Evolutionary conservation across 2,329 filamentous ascomycete species (phyloP).

Genomic region (Coniochaeta ligniaria): DNA sequence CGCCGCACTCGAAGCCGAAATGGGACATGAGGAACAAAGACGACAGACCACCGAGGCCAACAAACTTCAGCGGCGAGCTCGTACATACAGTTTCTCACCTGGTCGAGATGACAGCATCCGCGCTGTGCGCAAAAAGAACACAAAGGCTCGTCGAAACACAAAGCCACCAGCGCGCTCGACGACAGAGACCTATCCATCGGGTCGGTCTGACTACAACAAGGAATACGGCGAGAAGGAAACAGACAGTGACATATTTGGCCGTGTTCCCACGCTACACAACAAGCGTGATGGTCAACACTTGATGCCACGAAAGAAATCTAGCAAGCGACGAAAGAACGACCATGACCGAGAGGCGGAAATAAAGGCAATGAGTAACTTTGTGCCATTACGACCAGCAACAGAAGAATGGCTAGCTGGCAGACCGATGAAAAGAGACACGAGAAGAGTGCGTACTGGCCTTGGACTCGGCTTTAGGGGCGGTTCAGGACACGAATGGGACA

Average conservation of each 20-base stretch:
- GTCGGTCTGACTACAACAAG: constrained; percentile 5
- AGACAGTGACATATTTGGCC: constrained; percentile 23
- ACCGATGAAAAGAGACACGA: constrained; percentile 55
- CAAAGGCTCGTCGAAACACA: constrained; percentile 14
- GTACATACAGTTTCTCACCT: constrained; percentile 57
- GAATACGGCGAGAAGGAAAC: constrained; percentile 3
- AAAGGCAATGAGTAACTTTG: constrained; percentile 68
- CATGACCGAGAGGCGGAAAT: constrained; percentile 80
- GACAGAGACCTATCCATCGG: constrained; percentile 7
- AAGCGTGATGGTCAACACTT: constrained; percentile 54
- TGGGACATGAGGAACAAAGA: constrained; percentile 21
- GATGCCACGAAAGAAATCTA: constrained; percentile 62
- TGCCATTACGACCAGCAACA: constrained; percentile 56
- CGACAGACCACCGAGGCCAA: constrained; percentile 36
- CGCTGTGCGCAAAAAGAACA: constrained; percentile 23
- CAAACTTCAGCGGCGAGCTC: constrained; percentile 39
- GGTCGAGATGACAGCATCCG: constrained; percentile 48
- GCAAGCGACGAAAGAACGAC: constrained; percentile 70
- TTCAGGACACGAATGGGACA: constrained; percentile 35
- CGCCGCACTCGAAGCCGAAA: neutral
- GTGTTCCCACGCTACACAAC: constrained; percentile 48
- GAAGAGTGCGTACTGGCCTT: constrained; percentile 51
- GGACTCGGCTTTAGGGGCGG: constrained; percentile 22
- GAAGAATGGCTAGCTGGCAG: constrained; percentile 54
- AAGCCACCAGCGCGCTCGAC: constrained; percentile 19